Percentiles rank a stretch among this genome's conserved stretches.
Evolutionary conservation across 2,329 filamentous ascomycete genomes (phyloP).

Genomic region (Ceratocystis lukuohia): DNA sequence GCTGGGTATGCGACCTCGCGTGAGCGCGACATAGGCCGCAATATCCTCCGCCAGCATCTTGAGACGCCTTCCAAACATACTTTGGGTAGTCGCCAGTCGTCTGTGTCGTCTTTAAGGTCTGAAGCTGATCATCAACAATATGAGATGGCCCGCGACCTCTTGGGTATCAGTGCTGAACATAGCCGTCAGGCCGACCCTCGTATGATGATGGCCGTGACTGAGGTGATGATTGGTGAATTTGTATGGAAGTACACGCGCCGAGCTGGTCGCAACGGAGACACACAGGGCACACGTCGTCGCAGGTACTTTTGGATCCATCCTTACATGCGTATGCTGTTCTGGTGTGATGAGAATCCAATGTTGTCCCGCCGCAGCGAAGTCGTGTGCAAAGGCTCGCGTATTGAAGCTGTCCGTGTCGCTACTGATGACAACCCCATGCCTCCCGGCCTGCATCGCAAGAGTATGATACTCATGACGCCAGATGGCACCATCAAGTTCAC

Average conservation of each 20-base stretch:
- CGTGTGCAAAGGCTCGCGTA: conserved; percentile 75
- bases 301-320: conserved; percentile 99
- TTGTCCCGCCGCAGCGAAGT: conserved; percentile 63
- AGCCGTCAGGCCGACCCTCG: conserved; percentile 59
- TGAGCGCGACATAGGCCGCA: conserved; percentile 18
- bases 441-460: conserved; percentile 87
- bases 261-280: conserved; percentile 62
- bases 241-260: conserved; percentile 98
- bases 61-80: conserved; percentile 18
- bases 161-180: conserved; percentile 40
- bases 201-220: conserved; percentile 98
- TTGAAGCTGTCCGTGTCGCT: conserved; percentile 83
- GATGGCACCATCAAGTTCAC: conserved; percentile 88
- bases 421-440: conserved; percentile 92
- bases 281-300: conserved; percentile 80
- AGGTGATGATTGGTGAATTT: conserved; percentile 99
- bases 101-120: conserved; percentile 87
- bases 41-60: conserved; percentile 6
- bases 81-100: conserved; percentile 53
- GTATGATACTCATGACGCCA: conserved; percentile 76
- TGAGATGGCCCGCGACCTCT: conserved; percentile 51
- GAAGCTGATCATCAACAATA: conserved; percentile 88
- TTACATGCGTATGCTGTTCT: conserved; percentile 91
- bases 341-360: conserved; percentile 83
- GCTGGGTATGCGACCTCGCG: conserved; percentile 33